Evolutionary conservation across 768 basidiomycete genomes (phyloP).

Genomic region (Tylopilus subfusipes): DNA sequence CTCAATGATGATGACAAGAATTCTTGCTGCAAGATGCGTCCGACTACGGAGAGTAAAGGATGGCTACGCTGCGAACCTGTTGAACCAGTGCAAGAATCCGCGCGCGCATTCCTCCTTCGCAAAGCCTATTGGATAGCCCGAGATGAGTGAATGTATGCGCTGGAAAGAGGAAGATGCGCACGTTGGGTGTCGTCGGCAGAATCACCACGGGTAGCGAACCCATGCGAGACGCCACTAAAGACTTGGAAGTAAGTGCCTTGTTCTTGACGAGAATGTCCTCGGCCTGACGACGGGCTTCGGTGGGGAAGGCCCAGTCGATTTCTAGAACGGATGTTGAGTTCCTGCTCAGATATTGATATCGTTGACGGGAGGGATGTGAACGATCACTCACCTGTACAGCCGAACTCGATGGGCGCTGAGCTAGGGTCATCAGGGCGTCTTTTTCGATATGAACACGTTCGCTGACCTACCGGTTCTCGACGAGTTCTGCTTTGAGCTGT

Average conservation of each 20-base stretch:
- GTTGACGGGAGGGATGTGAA: not conserved
- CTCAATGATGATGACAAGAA: not conserved
- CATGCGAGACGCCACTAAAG: slow-evolving; percentile 45
- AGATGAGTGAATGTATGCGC: not conserved
- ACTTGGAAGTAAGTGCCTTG: slow-evolving; percentile 52
- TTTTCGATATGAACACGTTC: not conserved
- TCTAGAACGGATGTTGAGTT: slow-evolving; percentile 32
- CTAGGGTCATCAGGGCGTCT: not conserved
- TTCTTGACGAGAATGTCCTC: slow-evolving; percentile 53
- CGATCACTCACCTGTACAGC: slow-evolving; percentile 48
- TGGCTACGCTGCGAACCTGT: slow-evolving; percentile 36
- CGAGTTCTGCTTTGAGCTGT: slow-evolving; percentile 44
- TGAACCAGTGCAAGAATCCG: slow-evolving; percentile 50
- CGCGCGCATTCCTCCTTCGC: slow-evolving; percentile 58
- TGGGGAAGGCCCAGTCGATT: slow-evolving; percentile 51
- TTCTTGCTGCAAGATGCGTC: not conserved
- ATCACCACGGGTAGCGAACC: slow-evolving; percentile 35
- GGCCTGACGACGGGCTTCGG: slow-evolving; percentile 48
- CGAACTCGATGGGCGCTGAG: slow-evolving; percentile 52
- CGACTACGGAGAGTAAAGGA: not conserved
- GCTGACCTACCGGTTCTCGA: slow-evolving; percentile 48
- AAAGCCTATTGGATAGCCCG: slow-evolving; percentile 51
- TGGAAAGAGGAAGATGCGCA: not conserved
- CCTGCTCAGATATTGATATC: not conserved
- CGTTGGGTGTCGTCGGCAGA: slow-evolving; percentile 23